Evolutionary conservation across 2,329 filamentous ascomycete genomes (phyloP), one percentile per base, ranked within the genome.

Genomic region (Epichloe aotearoae): DNA sequence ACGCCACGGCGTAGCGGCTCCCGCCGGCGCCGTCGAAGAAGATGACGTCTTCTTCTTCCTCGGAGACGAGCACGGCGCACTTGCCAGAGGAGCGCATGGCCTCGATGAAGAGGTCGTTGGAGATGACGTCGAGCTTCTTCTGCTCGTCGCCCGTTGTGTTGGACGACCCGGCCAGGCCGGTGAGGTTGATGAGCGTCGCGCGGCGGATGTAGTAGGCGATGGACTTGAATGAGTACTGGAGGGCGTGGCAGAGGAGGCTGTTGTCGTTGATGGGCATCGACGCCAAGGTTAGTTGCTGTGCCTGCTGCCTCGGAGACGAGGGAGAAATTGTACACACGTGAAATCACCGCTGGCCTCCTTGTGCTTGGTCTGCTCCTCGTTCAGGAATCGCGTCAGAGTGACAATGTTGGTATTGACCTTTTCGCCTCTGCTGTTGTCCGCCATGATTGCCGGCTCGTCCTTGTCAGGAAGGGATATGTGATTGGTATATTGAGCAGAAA

Each of bases 141-240:
- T 98, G 93, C 67, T 97, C 93, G 69, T 98, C 93, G 57, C 93
- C 93, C 3, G 93, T 97, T 50, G 78, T 88, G 73, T 98, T 98
- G 58, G 89, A 88, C 54, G 91, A 93, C 53, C 93, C 93, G 55
- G 93, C 93, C 46, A 98, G 82, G 54, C 93, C 93, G 49, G 88
- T 94, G 55, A 98, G 81, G 75, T 95, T 95, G 73, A 97, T 91
- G 57, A 98, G 76, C 23, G 88, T 91, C 37, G 91, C 89, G 68
- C 93, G 85, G 62, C 91, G 90, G 70, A 98, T 98, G 76, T 96
- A 98, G 78, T 97, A 95, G 61, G 93, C 88, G 69, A 98, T 98
- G 58, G 88, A 95, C 77, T 98, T 98, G 84, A 98, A 98, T 57
- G 93, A 91, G 76, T 97, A 98, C 71, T 97, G 93, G 53, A 98